These are phyloP conservation scores for Acorus calamus DNA, from an alignment of 106 monocot species.

Conservation along the genomic window DNA sequence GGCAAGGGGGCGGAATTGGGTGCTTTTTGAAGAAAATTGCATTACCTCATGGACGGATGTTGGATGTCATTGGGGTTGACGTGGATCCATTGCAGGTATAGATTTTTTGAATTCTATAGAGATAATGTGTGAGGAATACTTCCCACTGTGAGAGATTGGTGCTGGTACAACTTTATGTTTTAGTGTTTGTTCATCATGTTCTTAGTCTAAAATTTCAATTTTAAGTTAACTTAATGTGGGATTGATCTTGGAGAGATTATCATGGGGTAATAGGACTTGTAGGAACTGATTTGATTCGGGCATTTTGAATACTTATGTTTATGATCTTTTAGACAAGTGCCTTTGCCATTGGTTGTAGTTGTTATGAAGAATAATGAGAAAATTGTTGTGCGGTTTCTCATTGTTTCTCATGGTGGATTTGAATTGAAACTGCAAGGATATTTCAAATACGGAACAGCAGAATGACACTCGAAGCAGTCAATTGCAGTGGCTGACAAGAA, in stretches of 20 bases:
- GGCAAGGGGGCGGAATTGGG: constrained; percentile 1
- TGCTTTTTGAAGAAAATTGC: constrained; percentile 28
- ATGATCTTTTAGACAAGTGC: too few species aligned
- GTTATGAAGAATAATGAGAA: background rate
- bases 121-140: too few species aligned
- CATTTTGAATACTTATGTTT: too few species aligned
- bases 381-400: background rate
- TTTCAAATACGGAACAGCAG: constrained; percentile 3
- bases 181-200: too few species aligned
- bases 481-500: constrained; percentile 19
- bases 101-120: too few species aligned
- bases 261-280: too few species aligned
- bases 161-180: too few species aligned
- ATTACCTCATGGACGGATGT: constrained; percentile 19
- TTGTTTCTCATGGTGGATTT: constrained; percentile 2
- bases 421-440: constrained; percentile 13
- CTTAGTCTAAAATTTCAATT: too few species aligned
- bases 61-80: constrained; percentile 34
- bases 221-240: too few species aligned
- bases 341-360: background rate
- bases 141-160: too few species aligned
- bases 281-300: too few species aligned
- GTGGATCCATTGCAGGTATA: constrained; percentile 31
- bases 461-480: constrained; percentile 15
- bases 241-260: too few species aligned